These are phyloP conservation scores for Chaetomiaceae sp. DNA, from an alignment of 2,329 filamentous ascomycete species.

Conservation along the genomic window DNA sequence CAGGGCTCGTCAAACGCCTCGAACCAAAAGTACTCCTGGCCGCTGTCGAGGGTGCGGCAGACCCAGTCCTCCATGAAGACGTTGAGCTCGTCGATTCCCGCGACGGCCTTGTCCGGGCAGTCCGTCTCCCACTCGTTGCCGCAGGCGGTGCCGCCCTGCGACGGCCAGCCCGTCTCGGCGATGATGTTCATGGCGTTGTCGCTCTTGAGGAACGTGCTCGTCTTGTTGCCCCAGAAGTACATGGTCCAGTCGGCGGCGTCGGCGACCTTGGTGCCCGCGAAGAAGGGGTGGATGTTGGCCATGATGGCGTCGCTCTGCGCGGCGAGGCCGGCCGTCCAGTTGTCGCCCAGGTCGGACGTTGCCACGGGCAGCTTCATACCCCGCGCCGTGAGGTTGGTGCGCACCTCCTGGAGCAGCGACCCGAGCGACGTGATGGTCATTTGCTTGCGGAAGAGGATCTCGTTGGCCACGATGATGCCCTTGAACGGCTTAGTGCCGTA, in stretches of 20 bases:
- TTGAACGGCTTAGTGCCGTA: constrained; percentile 68
- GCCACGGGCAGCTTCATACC: constrained; percentile 70
- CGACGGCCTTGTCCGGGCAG: constrained; percentile 66
- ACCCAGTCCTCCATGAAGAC: constrained; percentile 82
- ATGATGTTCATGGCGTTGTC: constrained; percentile 70
- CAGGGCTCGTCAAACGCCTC: constrained; percentile 95
- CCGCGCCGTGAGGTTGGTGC: constrained; percentile 63
- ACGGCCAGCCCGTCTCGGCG: constrained; percentile 89
- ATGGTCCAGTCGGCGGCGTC: constrained; percentile 75
- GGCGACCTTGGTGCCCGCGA: constrained; percentile 67
- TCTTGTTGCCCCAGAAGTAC: constrained; percentile 70
- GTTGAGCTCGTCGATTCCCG: constrained; percentile 76
- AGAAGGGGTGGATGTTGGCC: constrained; percentile 97
- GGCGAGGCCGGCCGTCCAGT: constrained; percentile 72
- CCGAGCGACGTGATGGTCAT: constrained; percentile 62
- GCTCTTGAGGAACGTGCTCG: constrained; percentile 59
- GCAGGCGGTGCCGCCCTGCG: constrained; percentile 73
- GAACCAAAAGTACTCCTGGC: constrained; percentile 96
- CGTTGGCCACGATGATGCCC: constrained; percentile 77
- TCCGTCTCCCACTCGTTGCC: constrained; percentile 46
- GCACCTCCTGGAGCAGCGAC: constrained; percentile 61
- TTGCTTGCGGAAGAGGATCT: constrained; percentile 71
- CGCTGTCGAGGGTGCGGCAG: constrained; percentile 71
- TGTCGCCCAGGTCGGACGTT: constrained; percentile 82
- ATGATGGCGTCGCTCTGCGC: constrained; percentile 78